phyloP scores from a whole-genome alignment of 768 basidiomycete species.

The Suillus sp. region DNA sequence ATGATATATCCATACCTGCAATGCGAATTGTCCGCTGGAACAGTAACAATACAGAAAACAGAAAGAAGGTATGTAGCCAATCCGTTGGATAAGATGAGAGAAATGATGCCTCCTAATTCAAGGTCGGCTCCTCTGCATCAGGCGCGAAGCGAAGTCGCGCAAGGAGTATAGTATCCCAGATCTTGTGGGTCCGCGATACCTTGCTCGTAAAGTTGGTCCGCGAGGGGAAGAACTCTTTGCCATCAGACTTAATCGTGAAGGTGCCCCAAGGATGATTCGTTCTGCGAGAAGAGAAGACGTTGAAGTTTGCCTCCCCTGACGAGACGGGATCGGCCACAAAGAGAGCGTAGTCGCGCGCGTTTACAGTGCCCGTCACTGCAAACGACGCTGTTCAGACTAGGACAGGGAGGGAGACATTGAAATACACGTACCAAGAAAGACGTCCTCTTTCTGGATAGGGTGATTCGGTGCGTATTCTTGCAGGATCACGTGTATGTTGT shows the following conservation, averaged over 20 bases:
- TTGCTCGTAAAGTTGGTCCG: constrained; percentile 48
- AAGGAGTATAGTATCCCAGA: constrained; percentile 64
- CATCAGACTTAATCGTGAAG: constrained; percentile 61
- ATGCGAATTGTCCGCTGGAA: background rate
- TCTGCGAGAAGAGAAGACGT: constrained; percentile 55
- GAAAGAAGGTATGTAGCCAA: background rate
- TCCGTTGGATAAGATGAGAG: background rate
- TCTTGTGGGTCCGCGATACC: constrained; percentile 46
- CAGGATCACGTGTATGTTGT: constrained; percentile 66
- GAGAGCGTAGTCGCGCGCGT: constrained; percentile 70
- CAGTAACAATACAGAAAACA: background rate
- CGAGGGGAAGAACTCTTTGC: constrained; percentile 37
- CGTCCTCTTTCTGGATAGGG: constrained; percentile 57
- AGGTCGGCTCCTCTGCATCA: constrained; percentile 59
- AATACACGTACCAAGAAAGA: constrained; percentile 45
- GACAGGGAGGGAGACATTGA: background rate
- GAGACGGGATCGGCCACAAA: constrained; percentile 74
- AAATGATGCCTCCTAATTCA: constrained; percentile 14
- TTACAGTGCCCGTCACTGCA: constrained; percentile 68
- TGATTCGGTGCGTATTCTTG: constrained; percentile 49
- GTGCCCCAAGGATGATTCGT: constrained; percentile 71
- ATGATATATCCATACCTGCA: background rate
- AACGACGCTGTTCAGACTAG: background rate
- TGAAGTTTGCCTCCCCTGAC: constrained; percentile 69
- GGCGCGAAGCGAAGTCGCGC: constrained; percentile 68